These are phyloP conservation scores for Salix koriyanagi DNA, from an alignment of 345 rosid genomes.

Conservation along the genomic window DNA sequence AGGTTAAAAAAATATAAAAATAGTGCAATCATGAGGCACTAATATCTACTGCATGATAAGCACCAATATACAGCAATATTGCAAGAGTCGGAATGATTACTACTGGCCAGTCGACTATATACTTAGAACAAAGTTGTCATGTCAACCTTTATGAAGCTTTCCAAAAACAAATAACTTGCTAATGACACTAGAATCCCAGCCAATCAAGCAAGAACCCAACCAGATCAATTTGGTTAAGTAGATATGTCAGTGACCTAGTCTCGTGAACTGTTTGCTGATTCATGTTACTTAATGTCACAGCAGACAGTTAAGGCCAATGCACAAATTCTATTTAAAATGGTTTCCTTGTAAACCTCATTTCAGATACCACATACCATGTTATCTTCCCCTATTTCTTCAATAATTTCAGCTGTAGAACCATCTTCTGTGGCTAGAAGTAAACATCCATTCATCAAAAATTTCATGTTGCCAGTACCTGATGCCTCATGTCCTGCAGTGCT, in stretches of 20 bases:
- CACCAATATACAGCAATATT: too few relatives aligned
- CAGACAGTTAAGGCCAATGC: neutral
- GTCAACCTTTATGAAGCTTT: too few relatives aligned
- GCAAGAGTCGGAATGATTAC: too few relatives aligned
- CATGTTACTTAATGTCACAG: neutral
- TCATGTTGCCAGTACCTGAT: slow-evolving; percentile 51
- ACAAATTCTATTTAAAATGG: neutral
- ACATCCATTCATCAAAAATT: slow-evolving; percentile 50
- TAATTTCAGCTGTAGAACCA: slow-evolving; percentile 42
- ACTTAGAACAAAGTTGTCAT: too few relatives aligned
- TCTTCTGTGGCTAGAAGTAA: slow-evolving; percentile 46
- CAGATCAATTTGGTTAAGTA: neutral
- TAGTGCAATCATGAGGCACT: too few relatives aligned
- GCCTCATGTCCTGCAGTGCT: slow-evolving; percentile 53
- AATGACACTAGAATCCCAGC: neutral
- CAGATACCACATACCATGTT: slow-evolving; percentile 33
- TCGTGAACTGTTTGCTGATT: neutral
- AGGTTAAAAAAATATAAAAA: too few relatives aligned
- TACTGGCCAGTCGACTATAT: too few relatives aligned
- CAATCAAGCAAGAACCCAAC: neutral
- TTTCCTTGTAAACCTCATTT: neutral
- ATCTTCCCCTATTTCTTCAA: slow-evolving; percentile 44
- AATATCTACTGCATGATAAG: too few relatives aligned
- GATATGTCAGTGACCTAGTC: neutral
- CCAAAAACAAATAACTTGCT: neutral